phyloP scores from a whole-genome alignment of 2,329 filamentous ascomycete species.

The Penicillium sp. region DNA sequence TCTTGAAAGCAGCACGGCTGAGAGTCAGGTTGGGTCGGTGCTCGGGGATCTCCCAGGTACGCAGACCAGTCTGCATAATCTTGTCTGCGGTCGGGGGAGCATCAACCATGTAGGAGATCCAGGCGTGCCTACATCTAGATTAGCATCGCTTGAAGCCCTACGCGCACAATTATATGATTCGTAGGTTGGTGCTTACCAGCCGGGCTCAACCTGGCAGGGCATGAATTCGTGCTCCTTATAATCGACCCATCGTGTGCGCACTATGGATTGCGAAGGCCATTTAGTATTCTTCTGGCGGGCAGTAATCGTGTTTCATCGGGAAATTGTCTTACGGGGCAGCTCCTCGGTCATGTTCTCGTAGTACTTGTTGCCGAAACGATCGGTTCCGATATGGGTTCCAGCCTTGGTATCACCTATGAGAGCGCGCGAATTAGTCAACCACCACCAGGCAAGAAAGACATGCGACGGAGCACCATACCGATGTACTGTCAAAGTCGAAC shows the following conservation, averaged over 20 bases:
- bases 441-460: neutral
- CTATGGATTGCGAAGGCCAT: slow-evolving; percentile 52
- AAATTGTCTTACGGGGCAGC: slow-evolving; percentile 70
- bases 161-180: neutral
- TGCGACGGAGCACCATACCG: slow-evolving; percentile 35
- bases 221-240: slow-evolving; percentile 80
- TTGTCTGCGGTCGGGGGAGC: slow-evolving; percentile 79
- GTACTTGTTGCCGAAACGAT: slow-evolving; percentile 96
- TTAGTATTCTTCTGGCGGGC: slow-evolving; percentile 19
- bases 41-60: slow-evolving; percentile 76
- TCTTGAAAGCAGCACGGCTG: slow-evolving; percentile 80
- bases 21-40: slow-evolving; percentile 76
- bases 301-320: slow-evolving; percentile 2
- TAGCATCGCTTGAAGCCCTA: slow-evolving; percentile 5
- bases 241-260: slow-evolving; percentile 96
- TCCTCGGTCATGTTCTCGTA: slow-evolving; percentile 92
- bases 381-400: slow-evolving; percentile 79
- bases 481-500: slow-evolving; percentile 43
- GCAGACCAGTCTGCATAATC: slow-evolving; percentile 67
- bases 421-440: slow-evolving; percentile 29
- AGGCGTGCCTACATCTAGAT: slow-evolving; percentile 71
- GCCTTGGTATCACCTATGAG: slow-evolving; percentile 89
- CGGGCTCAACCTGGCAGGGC: slow-evolving; percentile 77
- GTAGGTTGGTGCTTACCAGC: slow-evolving; percentile 62
- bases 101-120: slow-evolving; percentile 94